A percentile compares a stretch with the other conserved stretches of the same genome.
phyloP scores from a whole-genome alignment of 1,139 yeast species.

The Protomyces inouyei region DNA sequence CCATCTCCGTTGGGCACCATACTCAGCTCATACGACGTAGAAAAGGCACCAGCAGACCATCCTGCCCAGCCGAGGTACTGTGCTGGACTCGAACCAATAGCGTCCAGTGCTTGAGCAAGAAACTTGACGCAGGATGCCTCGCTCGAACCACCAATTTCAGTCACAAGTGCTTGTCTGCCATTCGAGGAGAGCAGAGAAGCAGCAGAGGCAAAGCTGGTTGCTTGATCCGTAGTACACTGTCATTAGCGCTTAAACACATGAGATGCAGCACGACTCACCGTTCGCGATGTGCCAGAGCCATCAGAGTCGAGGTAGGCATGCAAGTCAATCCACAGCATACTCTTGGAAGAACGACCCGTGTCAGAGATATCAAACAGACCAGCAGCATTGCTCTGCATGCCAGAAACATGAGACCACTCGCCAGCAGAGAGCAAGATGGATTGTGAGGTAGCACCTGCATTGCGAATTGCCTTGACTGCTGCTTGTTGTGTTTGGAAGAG shows the following conservation, averaged over 20 bases:
- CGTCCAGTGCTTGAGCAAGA: background rate
- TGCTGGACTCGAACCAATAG: background rate
- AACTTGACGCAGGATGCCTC: background rate
- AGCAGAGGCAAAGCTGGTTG: background rate
- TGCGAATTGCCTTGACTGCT: background rate
- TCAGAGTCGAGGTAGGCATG: background rate
- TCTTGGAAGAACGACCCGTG: background rate
- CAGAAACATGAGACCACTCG: background rate
- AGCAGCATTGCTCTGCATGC: background rate
- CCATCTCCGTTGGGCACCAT: background rate
- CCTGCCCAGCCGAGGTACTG: background rate
- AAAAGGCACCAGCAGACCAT: background rate
- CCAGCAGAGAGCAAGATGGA: background rate
- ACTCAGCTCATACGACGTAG: background rate
- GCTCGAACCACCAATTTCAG: background rate
- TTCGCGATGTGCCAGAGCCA: background rate
- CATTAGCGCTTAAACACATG: background rate
- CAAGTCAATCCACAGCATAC: background rate
- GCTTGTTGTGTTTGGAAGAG: background rate
- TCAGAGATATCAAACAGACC: background rate
- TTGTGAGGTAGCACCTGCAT: background rate
- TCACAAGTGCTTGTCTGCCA: background rate
- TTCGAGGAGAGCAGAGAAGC: background rate
- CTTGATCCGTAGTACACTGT: background rate
- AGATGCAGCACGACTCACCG: background rate